These are phyloP conservation scores for Penicillium egyptiacum DNA, from an alignment of 495 filamentous ascomycete species.

Conservation along the genomic window DNA sequence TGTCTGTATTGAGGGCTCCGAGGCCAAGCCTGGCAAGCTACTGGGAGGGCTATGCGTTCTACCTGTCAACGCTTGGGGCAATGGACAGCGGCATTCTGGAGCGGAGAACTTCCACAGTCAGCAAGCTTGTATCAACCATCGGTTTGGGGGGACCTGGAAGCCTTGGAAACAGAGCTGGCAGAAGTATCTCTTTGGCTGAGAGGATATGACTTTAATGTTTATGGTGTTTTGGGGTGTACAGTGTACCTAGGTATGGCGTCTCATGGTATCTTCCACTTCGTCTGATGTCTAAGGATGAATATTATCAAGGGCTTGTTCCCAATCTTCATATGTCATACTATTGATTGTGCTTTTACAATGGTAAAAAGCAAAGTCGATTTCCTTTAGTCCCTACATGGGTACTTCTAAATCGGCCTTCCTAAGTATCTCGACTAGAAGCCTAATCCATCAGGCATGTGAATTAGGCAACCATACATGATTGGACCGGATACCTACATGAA, in stretches of 20 bases:
- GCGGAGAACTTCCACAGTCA: constrained; percentile 32
- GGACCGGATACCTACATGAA: background rate
- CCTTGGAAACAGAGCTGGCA: constrained; percentile 45
- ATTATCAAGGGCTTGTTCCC: background rate
- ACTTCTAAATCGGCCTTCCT: background rate
- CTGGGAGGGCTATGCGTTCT: constrained; percentile 43
- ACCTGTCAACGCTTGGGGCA: constrained; percentile 46
- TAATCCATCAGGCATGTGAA: background rate
- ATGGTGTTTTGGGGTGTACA: background rate
- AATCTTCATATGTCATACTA: background rate
- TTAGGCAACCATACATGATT: background rate
- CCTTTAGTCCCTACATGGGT: no score
- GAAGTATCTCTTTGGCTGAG: constrained; percentile 32
- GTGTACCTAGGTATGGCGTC: background rate
- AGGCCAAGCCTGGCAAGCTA: constrained; percentile 21
- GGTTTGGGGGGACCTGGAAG: constrained; percentile 43
- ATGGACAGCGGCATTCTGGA: constrained; percentile 45
- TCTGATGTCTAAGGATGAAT: background rate
- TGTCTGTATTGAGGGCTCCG: constrained; percentile 35
- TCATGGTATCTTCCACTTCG: background rate
- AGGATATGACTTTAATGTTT: background rate
- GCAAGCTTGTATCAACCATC: constrained; percentile 46
- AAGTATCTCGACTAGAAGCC: background rate
- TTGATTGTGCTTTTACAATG: background rate
- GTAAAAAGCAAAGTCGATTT: background rate